These are phyloP conservation scores for Backusella circina DNA, from an alignment of 192 early-diverging fungal species.

Conservation along the genomic window DNA sequence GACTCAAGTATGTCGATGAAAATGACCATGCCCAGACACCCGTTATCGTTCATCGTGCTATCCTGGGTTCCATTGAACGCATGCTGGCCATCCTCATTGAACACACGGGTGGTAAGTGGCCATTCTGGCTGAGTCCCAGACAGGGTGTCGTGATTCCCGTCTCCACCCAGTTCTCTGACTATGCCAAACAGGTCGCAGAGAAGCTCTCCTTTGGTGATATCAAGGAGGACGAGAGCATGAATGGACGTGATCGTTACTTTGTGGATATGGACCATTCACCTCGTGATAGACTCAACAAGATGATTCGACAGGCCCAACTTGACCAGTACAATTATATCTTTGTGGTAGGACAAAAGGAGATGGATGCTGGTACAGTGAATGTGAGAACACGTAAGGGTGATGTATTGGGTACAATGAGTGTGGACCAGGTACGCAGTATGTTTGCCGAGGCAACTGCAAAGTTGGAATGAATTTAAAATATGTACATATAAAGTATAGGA, in stretches of 20 bases:
- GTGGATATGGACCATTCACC: constrained; percentile 77
- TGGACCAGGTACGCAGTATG: constrained; percentile 52
- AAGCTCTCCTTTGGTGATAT: constrained; percentile 39
- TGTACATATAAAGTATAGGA: neutral
- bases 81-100: constrained; percentile 96
- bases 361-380: constrained; percentile 61
- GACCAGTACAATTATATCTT: constrained; percentile 85
- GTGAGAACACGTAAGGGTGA: constrained; percentile 67
- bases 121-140: constrained; percentile 91
- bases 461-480: constrained; percentile 29
- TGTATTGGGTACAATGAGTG: constrained; percentile 56
- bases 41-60: constrained; percentile 93
- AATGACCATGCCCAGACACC: constrained; percentile 65
- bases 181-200: constrained; percentile 58
- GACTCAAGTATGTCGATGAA: constrained; percentile 68
- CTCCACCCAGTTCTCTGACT: constrained; percentile 54
- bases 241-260: constrained; percentile 55
- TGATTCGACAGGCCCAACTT: constrained; percentile 77
- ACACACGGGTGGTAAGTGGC: constrained; percentile 89
- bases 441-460: constrained; percentile 51
- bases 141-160: constrained; percentile 87
- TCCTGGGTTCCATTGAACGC: constrained; percentile 87
- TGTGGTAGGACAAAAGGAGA: constrained; percentile 84
- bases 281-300: constrained; percentile 63
- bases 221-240: constrained; percentile 16